phyloP scores from a whole-genome alignment of 805 yeast genomes.

The Tetrapisispora phaffii region DNA sequence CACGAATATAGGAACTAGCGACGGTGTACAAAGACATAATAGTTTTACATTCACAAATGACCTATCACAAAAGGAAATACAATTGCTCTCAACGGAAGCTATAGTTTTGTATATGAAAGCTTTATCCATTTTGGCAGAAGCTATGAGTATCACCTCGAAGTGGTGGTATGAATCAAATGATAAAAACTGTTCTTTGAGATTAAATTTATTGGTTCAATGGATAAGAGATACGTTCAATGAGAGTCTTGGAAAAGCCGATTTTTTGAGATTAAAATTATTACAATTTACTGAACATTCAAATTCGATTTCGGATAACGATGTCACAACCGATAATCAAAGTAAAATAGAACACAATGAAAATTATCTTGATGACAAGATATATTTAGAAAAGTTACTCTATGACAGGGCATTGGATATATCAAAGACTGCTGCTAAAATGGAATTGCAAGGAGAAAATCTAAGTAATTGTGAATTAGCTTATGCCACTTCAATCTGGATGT shows the following conservation, averaged over 20 bases:
- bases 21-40: constrained; percentile 3
- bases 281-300: constrained; percentile 7
- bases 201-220: constrained; percentile 80
- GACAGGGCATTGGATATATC: constrained; percentile 92
- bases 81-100: constrained; percentile 72
- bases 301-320: not conserved
- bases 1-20: not conserved
- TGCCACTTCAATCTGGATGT: constrained; percentile 91
- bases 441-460: constrained; percentile 50
- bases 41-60: constrained; percentile 9
- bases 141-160: constrained; percentile 74
- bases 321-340: not conserved
- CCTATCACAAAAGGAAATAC: constrained; percentile 48
- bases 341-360: constrained; percentile 3
- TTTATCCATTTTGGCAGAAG: constrained; percentile 68
- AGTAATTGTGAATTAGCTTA: constrained; percentile 78
- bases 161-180: constrained; percentile 68
- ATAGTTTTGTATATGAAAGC: constrained; percentile 77
- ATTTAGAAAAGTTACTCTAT: constrained; percentile 79
- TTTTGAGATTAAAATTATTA: constrained; percentile 47
- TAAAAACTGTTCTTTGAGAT: constrained; percentile 34
- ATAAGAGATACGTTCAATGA: constrained; percentile 82
- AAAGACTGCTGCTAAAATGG: constrained; percentile 82
- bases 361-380: constrained; percentile 22
- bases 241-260: constrained; percentile 80